Conservation (phyloP, 495 filamentous ascomycete species). For the Parathielavia hyrcaniae region DNA sequence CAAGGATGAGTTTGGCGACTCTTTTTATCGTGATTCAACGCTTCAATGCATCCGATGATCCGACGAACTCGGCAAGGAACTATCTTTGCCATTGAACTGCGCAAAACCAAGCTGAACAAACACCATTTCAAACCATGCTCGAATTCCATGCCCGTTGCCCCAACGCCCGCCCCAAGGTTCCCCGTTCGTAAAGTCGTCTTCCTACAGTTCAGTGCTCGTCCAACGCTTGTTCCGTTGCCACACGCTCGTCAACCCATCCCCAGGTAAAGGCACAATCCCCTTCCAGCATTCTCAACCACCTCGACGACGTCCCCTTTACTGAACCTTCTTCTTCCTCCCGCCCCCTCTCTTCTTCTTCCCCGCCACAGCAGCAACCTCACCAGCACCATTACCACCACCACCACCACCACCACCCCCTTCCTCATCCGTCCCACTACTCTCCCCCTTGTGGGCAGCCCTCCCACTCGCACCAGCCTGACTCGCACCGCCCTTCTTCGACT, state of each 20-base stretch:
- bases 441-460: slow-evolving; percentile 29
- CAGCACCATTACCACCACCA: slow-evolving; percentile 18
- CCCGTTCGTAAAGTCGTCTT: slow-evolving; percentile 3
- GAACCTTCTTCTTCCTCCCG: slow-evolving; percentile 42
- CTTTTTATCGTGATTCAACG: too few relatives aligned
- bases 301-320: slow-evolving; percentile 4
- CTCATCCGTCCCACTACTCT: slow-evolving; percentile 42
- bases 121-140: background rate
- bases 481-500: slow-evolving; percentile 30
- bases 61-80: too few relatives aligned
- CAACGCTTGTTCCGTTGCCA: background rate
- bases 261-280: background rate
- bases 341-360: slow-evolving; percentile 41
- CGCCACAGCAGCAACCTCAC: slow-evolving; percentile 28
- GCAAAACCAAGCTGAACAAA: slow-evolving; percentile 1
- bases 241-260: too few relatives aligned
- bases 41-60: too few relatives aligned
- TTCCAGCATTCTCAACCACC: background rate
- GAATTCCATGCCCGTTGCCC: background rate
- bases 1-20: too few relatives aligned
- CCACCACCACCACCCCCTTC: slow-evolving; percentile 1
- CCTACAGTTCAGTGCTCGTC: background rate
- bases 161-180: slow-evolving; percentile 4
- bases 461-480: slow-evolving; percentile 21
- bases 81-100: too few relatives aligned